Conservation (phyloP, 495 filamentous ascomycete genomes). For the Glutinoglossum americanum region DNA sequence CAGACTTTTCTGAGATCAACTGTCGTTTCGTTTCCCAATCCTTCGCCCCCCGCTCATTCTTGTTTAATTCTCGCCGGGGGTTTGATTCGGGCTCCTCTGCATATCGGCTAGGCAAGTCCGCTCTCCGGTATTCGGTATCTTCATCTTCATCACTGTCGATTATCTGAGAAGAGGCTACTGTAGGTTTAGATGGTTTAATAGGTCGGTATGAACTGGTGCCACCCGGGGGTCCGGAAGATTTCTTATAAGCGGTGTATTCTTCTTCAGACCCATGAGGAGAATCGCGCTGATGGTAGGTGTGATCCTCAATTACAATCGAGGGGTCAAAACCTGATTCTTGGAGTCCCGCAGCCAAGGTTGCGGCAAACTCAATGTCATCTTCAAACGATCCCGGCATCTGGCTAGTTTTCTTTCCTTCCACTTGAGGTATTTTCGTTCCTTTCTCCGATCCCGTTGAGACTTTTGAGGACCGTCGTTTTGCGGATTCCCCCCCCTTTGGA, state of each 20-base stretch:
- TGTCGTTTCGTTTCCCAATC: no score
- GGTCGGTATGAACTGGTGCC: not conserved
- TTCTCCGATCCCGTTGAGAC: not conserved
- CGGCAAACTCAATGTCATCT: constrained; percentile 46
- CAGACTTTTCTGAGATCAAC: no score
- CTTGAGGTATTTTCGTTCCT: not conserved
- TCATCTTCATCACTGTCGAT: not conserved
- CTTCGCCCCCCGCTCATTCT: no score
- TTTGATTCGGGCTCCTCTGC: no score
- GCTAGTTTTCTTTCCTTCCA: not conserved
- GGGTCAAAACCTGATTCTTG: constrained; percentile 48
- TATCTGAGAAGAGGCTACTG: no score
- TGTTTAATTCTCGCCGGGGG: no score
- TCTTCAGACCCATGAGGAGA: constrained; percentile 42
- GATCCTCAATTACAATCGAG: constrained; percentile 45
- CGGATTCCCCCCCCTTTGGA: not conserved
- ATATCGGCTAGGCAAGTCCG: constrained; percentile 19
- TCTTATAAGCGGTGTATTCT: not conserved
- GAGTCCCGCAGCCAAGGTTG: constrained; percentile 46
- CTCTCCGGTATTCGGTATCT: not conserved
- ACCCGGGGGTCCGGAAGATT: not conserved
- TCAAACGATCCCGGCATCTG: constrained; percentile 26
- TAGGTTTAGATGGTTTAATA: no score
- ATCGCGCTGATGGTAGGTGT: constrained; percentile 35
- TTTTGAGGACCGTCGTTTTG: not conserved